Conservation (phyloP, 805 yeast genomes). For the Wickerhamiella occidentalis region DNA sequence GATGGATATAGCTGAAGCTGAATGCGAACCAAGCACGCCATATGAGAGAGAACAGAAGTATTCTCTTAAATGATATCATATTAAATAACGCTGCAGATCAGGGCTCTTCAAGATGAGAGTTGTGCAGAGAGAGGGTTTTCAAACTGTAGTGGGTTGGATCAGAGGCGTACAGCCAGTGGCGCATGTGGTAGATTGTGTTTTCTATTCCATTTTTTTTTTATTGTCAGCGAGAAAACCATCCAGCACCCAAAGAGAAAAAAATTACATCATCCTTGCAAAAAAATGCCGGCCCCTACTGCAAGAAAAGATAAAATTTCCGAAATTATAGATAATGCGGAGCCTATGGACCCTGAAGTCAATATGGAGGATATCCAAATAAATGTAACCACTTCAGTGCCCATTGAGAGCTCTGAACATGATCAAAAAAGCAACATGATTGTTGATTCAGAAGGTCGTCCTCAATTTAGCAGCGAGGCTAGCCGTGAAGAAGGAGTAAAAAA, state of each 20-base stretch:
- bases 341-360: constrained; percentile 17
- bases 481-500: constrained; percentile 55
- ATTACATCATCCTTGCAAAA: constrained; percentile 1
- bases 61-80: constrained; percentile 13
- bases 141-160: too few relatives aligned
- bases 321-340: constrained; percentile 16
- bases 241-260: too few relatives aligned
- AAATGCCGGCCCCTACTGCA: constrained; percentile 31
- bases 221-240: too few relatives aligned
- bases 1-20: constrained; percentile 80
- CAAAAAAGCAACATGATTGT: constrained; percentile 34
- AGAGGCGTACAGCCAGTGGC: background rate
- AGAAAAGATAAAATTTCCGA: constrained; percentile 22
- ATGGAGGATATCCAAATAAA: constrained; percentile 38
- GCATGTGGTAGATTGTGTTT: background rate
- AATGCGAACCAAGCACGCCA: constrained; percentile 46
- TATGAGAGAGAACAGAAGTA: constrained; percentile 36
- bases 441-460: constrained; percentile 82
- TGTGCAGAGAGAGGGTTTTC: too few relatives aligned
- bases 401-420: constrained; percentile 21
- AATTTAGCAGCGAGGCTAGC: constrained; percentile 62
- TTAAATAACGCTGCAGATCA: too few relatives aligned
- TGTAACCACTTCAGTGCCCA: constrained; percentile 29
- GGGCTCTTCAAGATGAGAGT: background rate
- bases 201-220: background rate